These are phyloP conservation scores for Chondrostereum purpureum DNA, from an alignment of 1,284 basidiomycete species.

Conservation along the genomic window DNA sequence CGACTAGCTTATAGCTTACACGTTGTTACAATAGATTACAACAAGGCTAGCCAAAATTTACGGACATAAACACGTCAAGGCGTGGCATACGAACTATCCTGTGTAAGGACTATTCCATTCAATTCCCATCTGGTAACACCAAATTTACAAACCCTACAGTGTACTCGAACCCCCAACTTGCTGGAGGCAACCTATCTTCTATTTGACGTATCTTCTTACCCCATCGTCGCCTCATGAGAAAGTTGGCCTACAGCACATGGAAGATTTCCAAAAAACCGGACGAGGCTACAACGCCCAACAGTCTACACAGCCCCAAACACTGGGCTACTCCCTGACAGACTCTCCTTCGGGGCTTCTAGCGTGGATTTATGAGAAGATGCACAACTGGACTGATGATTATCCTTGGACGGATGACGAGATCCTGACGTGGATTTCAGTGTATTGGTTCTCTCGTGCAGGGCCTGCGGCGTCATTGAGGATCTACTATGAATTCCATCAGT, in stretches of 20 bases:
- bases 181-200: slow-evolving; percentile 19
- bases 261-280: slow-evolving; percentile 24
- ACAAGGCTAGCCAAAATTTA: slow-evolving; percentile 19
- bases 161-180: slow-evolving; percentile 21
- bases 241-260: slow-evolving; percentile 23
- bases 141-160: no score
- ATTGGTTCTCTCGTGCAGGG: slow-evolving; percentile 41
- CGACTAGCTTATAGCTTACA: no score
- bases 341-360: slow-evolving; percentile 37
- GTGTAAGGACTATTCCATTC: slow-evolving; percentile 15
- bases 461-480: slow-evolving; percentile 37
- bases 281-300: slow-evolving; percentile 24
- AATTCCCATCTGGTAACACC: background rate
- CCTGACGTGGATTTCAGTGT: slow-evolving; percentile 41
- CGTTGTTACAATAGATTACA: slow-evolving; percentile 20
- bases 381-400: slow-evolving; percentile 41
- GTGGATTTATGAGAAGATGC: slow-evolving; percentile 54
- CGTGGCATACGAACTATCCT: slow-evolving; percentile 3
- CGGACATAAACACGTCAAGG: background rate
- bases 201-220: slow-evolving; percentile 19
- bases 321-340: slow-evolving; percentile 34
- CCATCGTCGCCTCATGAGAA: slow-evolving; percentile 27
- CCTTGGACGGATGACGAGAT: slow-evolving; percentile 45
- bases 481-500: slow-evolving; percentile 25
- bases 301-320: slow-evolving; percentile 30